Evolutionary conservation across 1,284 basidiomycete genomes (phyloP).

Genomic region (Microbotryum lychnidis-dioicae): DNA sequence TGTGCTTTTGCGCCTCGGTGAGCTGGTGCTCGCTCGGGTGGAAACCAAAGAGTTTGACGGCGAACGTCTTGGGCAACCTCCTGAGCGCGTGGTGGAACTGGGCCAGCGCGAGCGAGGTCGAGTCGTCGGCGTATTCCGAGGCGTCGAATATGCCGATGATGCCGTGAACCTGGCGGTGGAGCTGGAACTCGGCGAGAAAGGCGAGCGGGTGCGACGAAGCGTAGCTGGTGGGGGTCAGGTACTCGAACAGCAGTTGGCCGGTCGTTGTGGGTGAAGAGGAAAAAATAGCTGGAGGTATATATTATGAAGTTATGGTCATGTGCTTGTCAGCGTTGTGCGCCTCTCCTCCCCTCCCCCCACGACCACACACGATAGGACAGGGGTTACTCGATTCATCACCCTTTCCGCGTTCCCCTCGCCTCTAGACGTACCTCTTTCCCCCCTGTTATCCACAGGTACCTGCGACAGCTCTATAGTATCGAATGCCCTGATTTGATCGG

Average conservation of each 20-base stretch:
- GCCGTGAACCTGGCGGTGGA: constrained; percentile 67
- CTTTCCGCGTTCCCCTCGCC: no score
- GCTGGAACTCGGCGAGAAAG: constrained; percentile 51
- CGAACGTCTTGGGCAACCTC: constrained; percentile 36
- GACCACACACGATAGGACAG: not conserved
- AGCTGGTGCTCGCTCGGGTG: constrained; percentile 68
- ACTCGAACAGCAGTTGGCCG: constrained; percentile 64
- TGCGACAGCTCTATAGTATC: constrained; percentile 64
- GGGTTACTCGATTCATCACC: not conserved
- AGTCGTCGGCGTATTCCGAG: constrained; percentile 38
- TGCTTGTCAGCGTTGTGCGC: no score
- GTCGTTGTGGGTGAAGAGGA: constrained; percentile 67
- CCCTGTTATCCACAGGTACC: constrained; percentile 64
- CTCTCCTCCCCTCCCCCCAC: not conserved
- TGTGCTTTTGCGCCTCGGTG: constrained; percentile 49
- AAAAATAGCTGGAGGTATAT: constrained; percentile 54
- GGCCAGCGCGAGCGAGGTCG: constrained; percentile 14
- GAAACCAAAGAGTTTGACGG: constrained; percentile 56
- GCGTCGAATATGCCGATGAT: constrained; percentile 67
- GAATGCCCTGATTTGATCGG: constrained; percentile 59
- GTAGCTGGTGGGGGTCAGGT: constrained; percentile 59
- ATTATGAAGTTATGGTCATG: not conserved
- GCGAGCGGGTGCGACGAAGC: constrained; percentile 52
- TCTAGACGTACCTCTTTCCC: constrained; percentile 56
- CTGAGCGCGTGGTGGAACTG: constrained; percentile 34